Conservation (phyloP, 2,329 filamentous ascomycete genomes). For the Apiospora marii region DNA sequence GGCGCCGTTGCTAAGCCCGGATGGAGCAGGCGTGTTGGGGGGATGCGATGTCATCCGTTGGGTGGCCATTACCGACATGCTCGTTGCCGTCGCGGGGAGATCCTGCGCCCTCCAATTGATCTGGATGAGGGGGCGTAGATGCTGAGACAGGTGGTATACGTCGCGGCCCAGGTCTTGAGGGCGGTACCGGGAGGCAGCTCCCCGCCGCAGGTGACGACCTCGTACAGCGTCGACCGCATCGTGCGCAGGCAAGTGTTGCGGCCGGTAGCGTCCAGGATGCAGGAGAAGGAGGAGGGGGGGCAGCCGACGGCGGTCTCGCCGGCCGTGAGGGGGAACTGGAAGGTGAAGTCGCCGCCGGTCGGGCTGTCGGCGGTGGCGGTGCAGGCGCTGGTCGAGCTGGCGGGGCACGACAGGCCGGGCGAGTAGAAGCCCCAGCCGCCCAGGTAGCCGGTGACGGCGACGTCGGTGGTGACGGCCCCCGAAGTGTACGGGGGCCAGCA, state of each 20-base stretch:
- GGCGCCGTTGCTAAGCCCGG: neutral
- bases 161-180: no score
- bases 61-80: no score
- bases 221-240: no score
- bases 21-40: neutral
- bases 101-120: conserved; percentile 8
- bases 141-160: neutral
- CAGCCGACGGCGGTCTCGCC: conserved; percentile 26
- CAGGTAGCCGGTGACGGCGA: neutral
- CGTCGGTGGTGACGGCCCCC: neutral
- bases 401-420: conserved; percentile 25
- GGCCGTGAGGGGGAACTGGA: conserved; percentile 19
- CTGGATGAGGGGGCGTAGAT: conserved; percentile 15
- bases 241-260: conserved; percentile 2
- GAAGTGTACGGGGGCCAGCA: conserved; percentile 14
- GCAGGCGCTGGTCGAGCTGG: conserved; percentile 22
- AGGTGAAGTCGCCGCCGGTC: conserved; percentile 2
- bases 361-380: neutral
- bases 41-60: neutral
- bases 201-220: neutral
- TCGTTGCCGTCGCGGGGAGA: neutral
- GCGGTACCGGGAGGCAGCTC: neutral
- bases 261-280: neutral
- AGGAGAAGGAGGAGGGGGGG: conserved; percentile 9
- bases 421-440: conserved; percentile 28